phyloP scores from a whole-genome alignment of 2,329 filamentous ascomycete genomes.

The Fusarium sp. region DNA sequence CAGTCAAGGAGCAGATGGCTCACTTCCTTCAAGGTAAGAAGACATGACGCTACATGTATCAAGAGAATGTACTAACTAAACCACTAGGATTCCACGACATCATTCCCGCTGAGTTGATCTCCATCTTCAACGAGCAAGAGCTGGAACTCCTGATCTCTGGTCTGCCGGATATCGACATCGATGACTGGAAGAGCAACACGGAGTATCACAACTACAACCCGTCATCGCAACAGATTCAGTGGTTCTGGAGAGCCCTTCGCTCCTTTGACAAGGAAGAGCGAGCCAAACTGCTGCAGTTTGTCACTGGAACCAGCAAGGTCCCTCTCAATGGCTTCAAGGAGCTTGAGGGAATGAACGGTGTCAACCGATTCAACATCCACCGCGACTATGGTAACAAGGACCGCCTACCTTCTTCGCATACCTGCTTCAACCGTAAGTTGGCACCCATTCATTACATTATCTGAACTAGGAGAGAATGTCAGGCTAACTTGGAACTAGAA shows the following conservation, averaged over 20 bases:
- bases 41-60: background rate
- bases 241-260: conserved; percentile 98
- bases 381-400: conserved; percentile 98
- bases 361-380: conserved; percentile 98
- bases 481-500: conserved; percentile 69
- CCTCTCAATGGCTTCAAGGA: conserved; percentile 99
- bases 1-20: conserved; percentile 94
- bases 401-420: conserved; percentile 94
- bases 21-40: conserved; percentile 83
- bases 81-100: conserved; percentile 91
- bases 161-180: conserved; percentile 94
- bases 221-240: conserved; percentile 95
- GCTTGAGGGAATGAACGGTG: conserved; percentile 98
- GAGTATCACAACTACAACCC: conserved; percentile 98
- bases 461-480: conserved; percentile 32
- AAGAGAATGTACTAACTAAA: conserved; percentile 5
- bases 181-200: conserved; percentile 99
- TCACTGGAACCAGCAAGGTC: conserved; percentile 98
- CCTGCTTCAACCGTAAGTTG: conserved; percentile 97
- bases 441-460: conserved; percentile 4
- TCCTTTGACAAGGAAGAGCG: conserved; percentile 99
- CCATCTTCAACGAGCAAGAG: conserved; percentile 99
- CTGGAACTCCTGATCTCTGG: conserved; percentile 96
- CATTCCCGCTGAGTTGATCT: conserved; percentile 91
- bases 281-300: conserved; percentile 96